Percentiles rank a stretch among this genome's conserved stretches.
These are phyloP conservation scores for Furcasterigmium furcatum DNA, from an alignment of 2,329 filamentous ascomycete genomes.

Conservation along the genomic window DNA sequence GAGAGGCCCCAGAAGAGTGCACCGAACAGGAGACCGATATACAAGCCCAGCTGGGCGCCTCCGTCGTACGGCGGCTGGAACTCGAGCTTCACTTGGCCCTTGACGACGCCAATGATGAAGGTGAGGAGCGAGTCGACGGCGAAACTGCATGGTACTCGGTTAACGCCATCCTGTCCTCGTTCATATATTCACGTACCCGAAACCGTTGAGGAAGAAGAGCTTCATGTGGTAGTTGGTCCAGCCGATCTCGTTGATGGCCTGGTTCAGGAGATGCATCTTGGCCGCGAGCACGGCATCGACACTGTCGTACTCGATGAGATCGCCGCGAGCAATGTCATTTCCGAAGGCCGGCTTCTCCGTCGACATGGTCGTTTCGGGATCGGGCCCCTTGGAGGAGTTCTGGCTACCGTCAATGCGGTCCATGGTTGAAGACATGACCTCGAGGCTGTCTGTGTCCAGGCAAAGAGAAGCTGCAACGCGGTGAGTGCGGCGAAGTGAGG, in stretches of 20 bases:
- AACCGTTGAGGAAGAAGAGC: conserved; percentile 49
- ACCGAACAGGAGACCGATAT: conserved; percentile 52
- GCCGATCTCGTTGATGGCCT: conserved; percentile 50
- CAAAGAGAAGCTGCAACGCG: too few species aligned
- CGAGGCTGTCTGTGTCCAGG: too few species aligned
- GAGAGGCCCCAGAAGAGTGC: conserved; percentile 67
- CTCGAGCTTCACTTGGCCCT: conserved; percentile 54
- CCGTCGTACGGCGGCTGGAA: conserved; percentile 28
- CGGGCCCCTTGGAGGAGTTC: background rate
- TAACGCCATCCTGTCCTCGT: conserved; percentile 18
- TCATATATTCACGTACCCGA: conserved; percentile 37
- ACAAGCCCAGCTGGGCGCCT: conserved; percentile 58
- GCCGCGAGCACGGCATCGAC: conserved; percentile 59
- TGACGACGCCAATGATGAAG: conserved; percentile 40
- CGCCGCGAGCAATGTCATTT: conserved; percentile 20
- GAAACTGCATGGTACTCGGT: conserved; percentile 25
- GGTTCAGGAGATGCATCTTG: conserved; percentile 69
- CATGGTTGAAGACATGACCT: background rate
- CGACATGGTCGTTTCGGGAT: background rate
- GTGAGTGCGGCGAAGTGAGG: too few species aligned
- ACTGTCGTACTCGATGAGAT: conserved; percentile 54
- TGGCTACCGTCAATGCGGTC: background rate
- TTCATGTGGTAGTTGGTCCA: conserved; percentile 48
- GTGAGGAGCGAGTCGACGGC: conserved; percentile 23
- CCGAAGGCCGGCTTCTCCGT: background rate